Evolutionary conservation across 2,329 filamentous ascomycete species (phyloP).

Genomic region (Diaporthe citriasiana): DNA sequence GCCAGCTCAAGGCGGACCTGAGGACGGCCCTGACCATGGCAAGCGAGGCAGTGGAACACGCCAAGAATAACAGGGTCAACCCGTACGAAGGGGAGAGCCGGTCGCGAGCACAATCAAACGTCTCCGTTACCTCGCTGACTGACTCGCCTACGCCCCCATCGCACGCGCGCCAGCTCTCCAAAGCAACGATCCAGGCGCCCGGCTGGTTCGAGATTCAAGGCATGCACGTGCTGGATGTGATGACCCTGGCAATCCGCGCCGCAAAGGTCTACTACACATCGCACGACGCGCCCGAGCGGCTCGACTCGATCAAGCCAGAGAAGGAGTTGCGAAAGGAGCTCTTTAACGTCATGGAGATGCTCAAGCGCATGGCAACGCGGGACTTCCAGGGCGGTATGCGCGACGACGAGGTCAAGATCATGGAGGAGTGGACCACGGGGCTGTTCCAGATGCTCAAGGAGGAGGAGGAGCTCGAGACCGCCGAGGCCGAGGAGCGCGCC

Average conservation of each 20-base stretch:
- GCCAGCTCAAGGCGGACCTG: constrained; percentile 77
- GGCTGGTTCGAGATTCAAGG: constrained; percentile 91
- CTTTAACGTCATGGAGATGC: constrained; percentile 86
- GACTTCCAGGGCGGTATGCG: constrained; percentile 88
- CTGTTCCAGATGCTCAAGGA: constrained; percentile 82
- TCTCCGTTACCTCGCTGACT: constrained; percentile 40
- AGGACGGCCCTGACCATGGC: constrained; percentile 80
- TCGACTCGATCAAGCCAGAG: constrained; percentile 90
- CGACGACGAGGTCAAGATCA: constrained; percentile 81
- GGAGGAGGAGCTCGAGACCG: constrained; percentile 83
- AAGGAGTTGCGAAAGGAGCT: constrained; percentile 87
- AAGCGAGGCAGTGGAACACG: constrained; percentile 75
- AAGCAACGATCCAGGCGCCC: constrained; percentile 58
- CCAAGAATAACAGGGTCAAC: constrained; percentile 51
- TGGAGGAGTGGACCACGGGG: constrained; percentile 83
- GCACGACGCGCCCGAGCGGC: constrained; percentile 86
- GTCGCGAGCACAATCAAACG: constrained; percentile 42
- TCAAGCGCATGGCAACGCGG: constrained; percentile 91
- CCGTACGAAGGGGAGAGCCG: constrained; percentile 49
- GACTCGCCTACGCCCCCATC: constrained; percentile 43
- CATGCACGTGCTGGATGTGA: constrained; percentile 90
- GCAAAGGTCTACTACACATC: constrained; percentile 97
- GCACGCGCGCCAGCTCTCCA: constrained; percentile 42
- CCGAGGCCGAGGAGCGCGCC: constrained; percentile 78
- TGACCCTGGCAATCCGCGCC: constrained; percentile 94